Evolutionary conservation across 345 rosid species (phyloP).

Genomic region (Euphorbia tirucalli): DNA sequence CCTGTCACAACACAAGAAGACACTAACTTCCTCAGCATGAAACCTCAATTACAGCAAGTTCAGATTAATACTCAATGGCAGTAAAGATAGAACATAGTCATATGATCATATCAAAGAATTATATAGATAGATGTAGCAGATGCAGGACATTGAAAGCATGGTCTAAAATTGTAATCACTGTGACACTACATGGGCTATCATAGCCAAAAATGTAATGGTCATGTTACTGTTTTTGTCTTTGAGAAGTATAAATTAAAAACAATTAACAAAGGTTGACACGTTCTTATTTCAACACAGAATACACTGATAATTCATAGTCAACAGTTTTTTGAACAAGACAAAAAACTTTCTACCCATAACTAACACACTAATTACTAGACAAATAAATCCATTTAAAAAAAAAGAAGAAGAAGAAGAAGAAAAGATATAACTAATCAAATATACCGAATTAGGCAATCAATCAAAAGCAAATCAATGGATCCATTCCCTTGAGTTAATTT

Average conservation of each 20-base stretch:
- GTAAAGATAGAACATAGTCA: background rate
- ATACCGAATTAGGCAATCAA: no score
- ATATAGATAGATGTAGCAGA: background rate
- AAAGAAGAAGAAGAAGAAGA: no score
- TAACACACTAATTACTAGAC: background rate
- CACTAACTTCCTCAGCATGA: background rate
- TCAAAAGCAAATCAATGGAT: no score
- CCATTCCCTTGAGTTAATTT: no score
- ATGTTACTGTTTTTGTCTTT: background rate
- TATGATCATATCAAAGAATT: background rate
- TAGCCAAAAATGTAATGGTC: background rate
- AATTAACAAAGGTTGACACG: background rate
- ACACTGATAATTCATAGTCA: background rate
- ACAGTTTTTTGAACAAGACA: background rate
- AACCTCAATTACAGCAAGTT: background rate
- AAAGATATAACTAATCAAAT: no score
- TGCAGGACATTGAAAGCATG: background rate
- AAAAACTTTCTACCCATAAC: background rate
- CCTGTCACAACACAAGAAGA: slow-evolving; percentile 49
- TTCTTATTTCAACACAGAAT: background rate
- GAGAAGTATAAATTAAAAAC: background rate
- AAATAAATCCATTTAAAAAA: no score
- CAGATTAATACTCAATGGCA: background rate
- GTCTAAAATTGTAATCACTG: background rate
- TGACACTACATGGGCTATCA: background rate